A percentile compares a stretch with the other conserved stretches of the same genome.
Conservation (phyloP, 805 yeast genomes). For the Candida tallmaniae region DNA sequence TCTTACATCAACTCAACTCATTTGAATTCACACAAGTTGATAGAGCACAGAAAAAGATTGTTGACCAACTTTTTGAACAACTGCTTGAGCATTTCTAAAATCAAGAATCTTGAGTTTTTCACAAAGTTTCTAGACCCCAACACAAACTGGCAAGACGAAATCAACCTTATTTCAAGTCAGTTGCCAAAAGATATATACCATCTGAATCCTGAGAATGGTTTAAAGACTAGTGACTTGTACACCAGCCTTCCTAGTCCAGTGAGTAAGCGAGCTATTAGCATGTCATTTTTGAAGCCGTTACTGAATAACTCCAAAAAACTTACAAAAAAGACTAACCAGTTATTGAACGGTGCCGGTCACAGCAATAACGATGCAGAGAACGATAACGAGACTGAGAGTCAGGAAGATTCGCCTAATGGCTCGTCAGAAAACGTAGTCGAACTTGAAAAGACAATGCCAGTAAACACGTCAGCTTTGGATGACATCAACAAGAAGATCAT, state of each 20-base stretch:
- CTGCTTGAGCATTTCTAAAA: conserved; percentile 54
- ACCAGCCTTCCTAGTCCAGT: conserved; percentile 30
- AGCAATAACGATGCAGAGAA: not conserved
- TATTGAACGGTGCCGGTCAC: conserved; percentile 7
- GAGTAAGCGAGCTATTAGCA: conserved; percentile 18
- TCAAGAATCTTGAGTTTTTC: conserved; percentile 60
- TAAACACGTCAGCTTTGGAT: conserved; percentile 45
- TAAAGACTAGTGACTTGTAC: conserved; percentile 32
- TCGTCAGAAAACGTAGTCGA: conserved; percentile 5
- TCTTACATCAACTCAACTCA: conserved; percentile 40
- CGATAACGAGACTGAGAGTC: not conserved
- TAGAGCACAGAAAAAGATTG: conserved; percentile 62
- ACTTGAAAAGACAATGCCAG: conserved; percentile 7
- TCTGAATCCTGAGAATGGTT: conserved; percentile 44
- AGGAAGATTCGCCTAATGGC: conserved; percentile 2
- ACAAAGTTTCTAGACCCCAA: conserved; percentile 81
- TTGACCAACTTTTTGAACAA: conserved; percentile 73
- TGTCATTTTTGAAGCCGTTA: conserved; percentile 27
- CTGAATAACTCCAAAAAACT: conserved; percentile 22
- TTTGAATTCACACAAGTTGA: conserved; percentile 30
- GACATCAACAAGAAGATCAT: conserved; percentile 53
- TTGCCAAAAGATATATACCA: conserved; percentile 36
- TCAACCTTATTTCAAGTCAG: conserved; percentile 29
- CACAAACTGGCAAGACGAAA: conserved; percentile 75
- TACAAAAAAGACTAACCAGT: conserved; percentile 19